Conservation (phyloP, 768 basidiomycete species). For the Dacryopinax primogenitus region DNA sequence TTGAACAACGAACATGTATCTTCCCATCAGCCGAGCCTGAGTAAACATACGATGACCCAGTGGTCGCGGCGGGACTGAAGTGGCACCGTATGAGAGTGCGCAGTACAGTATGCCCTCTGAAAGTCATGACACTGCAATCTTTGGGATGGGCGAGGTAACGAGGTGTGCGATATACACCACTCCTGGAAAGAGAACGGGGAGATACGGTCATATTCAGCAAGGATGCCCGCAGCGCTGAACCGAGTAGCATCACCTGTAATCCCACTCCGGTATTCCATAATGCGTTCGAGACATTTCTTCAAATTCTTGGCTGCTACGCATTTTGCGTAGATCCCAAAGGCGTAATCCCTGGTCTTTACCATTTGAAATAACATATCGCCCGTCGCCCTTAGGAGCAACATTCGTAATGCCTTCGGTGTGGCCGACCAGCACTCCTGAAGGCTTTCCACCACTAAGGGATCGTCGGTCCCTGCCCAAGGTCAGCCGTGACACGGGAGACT, state of each 20-base stretch:
- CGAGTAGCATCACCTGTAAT: conserved; percentile 90
- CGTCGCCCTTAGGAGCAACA: conserved; percentile 91
- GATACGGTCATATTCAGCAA: too few species aligned
- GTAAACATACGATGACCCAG: conserved; percentile 86
- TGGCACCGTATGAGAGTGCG: conserved; percentile 90
- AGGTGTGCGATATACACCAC: conserved; percentile 53
- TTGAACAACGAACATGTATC: conserved; percentile 50
- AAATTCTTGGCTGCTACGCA: conserved; percentile 62
- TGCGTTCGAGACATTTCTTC: conserved; percentile 37
- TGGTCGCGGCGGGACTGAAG: conserved; percentile 87
- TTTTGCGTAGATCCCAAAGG: conserved; percentile 88
- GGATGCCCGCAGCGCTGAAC: too few species aligned
- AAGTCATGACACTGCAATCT: conserved; percentile 93
- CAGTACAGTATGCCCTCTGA: conserved; percentile 78
- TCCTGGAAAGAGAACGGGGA: conserved; percentile 36
- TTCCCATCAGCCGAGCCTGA: conserved; percentile 79
- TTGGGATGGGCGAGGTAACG: conserved; percentile 54
- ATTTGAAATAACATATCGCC: conserved; percentile 87
- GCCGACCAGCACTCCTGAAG: conserved; percentile 86
- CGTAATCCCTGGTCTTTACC: conserved; percentile 90
- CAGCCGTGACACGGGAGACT: neutral
- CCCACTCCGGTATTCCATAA: conserved; percentile 53
- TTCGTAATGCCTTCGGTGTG: conserved; percentile 95
- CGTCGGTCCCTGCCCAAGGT: conserved; percentile 36
- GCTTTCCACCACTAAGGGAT: conserved; percentile 44